Evolutionary conservation across 2,329 filamentous ascomycete species (phyloP).

Genomic region (Calonectria ilicicola): DNA sequence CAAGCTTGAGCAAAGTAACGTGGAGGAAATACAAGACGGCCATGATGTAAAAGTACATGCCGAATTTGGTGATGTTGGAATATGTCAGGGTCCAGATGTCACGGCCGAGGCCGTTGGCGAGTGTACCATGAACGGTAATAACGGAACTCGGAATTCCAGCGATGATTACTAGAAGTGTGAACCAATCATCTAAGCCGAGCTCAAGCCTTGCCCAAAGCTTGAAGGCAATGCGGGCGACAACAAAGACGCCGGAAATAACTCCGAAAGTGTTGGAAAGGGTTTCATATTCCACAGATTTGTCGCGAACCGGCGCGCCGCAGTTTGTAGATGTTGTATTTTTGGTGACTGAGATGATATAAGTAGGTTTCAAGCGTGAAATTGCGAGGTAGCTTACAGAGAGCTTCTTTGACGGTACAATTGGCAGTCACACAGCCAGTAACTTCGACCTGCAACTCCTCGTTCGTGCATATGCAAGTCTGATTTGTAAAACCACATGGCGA

Average conservation of each 20-base stretch:
- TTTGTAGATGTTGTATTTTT: slow-evolving; percentile 3
- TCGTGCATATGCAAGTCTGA: slow-evolving; percentile 47
- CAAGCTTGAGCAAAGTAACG: slow-evolving; percentile 61
- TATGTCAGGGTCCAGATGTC: neutral
- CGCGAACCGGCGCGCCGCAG: neutral
- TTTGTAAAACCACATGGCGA: slow-evolving; percentile 45
- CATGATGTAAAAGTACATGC: slow-evolving; percentile 55
- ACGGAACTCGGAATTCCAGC: slow-evolving; percentile 1
- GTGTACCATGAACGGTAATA: slow-evolving; percentile 4
- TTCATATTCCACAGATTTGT: neutral
- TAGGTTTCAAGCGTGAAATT: neutral
- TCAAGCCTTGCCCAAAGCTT: slow-evolving; percentile 4
- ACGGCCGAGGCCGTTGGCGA: slow-evolving; percentile 19
- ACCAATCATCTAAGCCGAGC: slow-evolving; percentile 4
- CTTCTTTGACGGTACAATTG: slow-evolving; percentile 46
- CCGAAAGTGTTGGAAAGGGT: slow-evolving; percentile 1
- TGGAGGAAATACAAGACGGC: slow-evolving; percentile 60
- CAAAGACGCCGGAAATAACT: neutral
- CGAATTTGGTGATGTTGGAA: neutral
- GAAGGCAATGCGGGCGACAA: neutral
- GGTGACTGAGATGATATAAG: neutral
- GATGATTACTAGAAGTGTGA: neutral
- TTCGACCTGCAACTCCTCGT: slow-evolving; percentile 38
- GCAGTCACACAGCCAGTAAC: slow-evolving; percentile 43
- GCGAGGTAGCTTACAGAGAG: slow-evolving; percentile 41